Conservation (phyloP, 768 basidiomycete species). For the Mycena leptocephala region DNA sequence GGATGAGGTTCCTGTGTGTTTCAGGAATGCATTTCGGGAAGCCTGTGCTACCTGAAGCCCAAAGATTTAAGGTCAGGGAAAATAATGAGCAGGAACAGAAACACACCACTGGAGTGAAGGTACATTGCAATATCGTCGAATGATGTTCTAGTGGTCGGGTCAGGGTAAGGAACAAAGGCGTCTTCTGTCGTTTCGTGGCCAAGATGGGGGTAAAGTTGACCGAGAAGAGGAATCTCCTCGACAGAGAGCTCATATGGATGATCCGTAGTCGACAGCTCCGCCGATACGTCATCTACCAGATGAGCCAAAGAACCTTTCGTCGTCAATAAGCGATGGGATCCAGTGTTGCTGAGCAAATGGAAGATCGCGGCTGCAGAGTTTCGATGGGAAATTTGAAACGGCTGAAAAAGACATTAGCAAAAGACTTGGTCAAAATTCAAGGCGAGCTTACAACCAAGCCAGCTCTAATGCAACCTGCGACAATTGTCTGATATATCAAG, state of each 20-base stretch:
- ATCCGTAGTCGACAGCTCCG: slow-evolving; percentile 33
- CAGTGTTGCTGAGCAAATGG: slow-evolving; percentile 55
- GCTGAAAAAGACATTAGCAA: slow-evolving; percentile 40
- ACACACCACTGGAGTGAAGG: slow-evolving; percentile 54
- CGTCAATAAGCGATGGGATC: slow-evolving; percentile 54
- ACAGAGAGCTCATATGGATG: slow-evolving; percentile 43
- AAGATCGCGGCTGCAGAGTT: slow-evolving; percentile 55
- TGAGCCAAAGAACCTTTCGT: slow-evolving; percentile 43
- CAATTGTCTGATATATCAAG: slow-evolving; percentile 60
- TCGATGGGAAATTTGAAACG: slow-evolving; percentile 58
- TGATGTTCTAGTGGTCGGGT: slow-evolving; percentile 20
- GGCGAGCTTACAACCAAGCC: slow-evolving; percentile 52
- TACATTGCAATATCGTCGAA: slow-evolving; percentile 51
- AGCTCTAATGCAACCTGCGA: slow-evolving; percentile 55
- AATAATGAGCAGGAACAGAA: too few relatives aligned
- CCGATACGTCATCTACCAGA: slow-evolving; percentile 48
- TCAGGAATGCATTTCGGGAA: slow-evolving; percentile 30
- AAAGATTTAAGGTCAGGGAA: not conserved
- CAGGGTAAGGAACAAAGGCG: slow-evolving; percentile 48
- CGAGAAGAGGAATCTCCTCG: slow-evolving; percentile 53
- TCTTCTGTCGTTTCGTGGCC: slow-evolving; percentile 52
- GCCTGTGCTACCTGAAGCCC: slow-evolving; percentile 16
- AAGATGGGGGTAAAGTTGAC: slow-evolving; percentile 57
- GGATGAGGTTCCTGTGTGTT: slow-evolving; percentile 16
- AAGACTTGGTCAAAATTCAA: not conserved